phyloP scores from a whole-genome alignment of 2,329 filamentous ascomycete genomes.

The Colletotrichum tropicale region DNA sequence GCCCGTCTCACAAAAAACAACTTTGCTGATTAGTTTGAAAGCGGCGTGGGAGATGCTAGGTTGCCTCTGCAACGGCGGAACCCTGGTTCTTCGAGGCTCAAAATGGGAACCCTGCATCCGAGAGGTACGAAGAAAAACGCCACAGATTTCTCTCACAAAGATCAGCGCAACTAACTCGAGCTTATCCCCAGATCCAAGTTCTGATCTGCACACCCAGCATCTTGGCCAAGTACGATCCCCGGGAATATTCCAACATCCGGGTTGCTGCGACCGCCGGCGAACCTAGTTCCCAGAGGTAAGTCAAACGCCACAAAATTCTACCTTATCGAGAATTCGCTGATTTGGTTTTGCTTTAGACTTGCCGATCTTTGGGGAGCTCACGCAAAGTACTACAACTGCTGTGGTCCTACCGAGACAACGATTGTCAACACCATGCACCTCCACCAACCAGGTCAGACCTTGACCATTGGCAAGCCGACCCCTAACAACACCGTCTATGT shows the following conservation, averaged over 20 bases:
- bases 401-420: conserved; percentile 64
- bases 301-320: neutral
- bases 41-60: conserved; percentile 65
- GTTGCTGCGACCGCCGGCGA: conserved; percentile 21
- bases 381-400: conserved; percentile 58
- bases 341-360: conserved; percentile 28
- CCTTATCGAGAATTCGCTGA: neutral
- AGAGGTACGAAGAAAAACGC: neutral
- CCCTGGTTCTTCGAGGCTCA: conserved; percentile 19
- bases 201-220: conserved; percentile 22
- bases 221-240: conserved; percentile 15
- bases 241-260: conserved; percentile 19
- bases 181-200: neutral
- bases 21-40: conserved; percentile 25
- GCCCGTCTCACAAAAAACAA: neutral
- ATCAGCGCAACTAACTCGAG: neutral
- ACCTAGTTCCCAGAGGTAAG: conserved; percentile 15
- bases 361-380: conserved; percentile 61
- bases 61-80: conserved; percentile 20
- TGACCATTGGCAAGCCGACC: conserved; percentile 60
- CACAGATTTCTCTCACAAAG: neutral
- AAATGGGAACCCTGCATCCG: conserved; percentile 14
- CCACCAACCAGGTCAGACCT: conserved; percentile 36
- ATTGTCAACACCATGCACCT: conserved; percentile 55
- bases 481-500: conserved; percentile 63